Base-by-base conservation (phyloP, 1,284 basidiomycete genomes). In the Ganoderma meredithae region DNA sequence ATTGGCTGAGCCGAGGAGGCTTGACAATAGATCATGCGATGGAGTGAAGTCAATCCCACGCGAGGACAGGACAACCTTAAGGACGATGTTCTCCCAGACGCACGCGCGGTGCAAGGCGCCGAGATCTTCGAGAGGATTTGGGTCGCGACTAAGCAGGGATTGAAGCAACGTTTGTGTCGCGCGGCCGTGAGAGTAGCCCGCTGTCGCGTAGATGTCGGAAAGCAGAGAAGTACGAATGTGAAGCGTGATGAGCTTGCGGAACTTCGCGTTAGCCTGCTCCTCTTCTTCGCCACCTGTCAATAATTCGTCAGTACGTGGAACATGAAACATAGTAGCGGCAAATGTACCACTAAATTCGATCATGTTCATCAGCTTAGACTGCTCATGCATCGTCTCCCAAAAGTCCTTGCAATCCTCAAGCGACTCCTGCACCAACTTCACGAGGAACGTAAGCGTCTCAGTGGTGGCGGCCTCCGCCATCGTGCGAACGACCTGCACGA, bases 161-260 rank as follows among this genome's bases (percentile, higher is more conserved):
- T 94, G 90, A 41, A 99, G 84, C 40, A 98, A 83, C 7, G 89
- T 85, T 3, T 92, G 88, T 0, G 93, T 90, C 40, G 91, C 86
- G 71, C 96, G 90, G 59, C 91, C 88, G 74, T 96, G 94, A n/a
- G 90, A 85, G 79, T 93, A 96, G 5, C 92, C 90, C 53, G 94
- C 89, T n/a, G 93, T 95, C 3, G 91, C 87, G 79, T 97, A 95
- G 15, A 96, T 90, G 74, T 98, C 97, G 12, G 93, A 93, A 62
- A 99, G 87, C 25, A 99, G 81, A 22, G 95, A 93, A 43, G 94
- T 85, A 25, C 95, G 89, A 47, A 93, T 90, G 73, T 95, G 90
- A 27, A 98, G 82, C 9, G 89, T 87, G 49, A 95, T 87, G n/a
- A 97, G 84, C 71, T 83, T 85, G 56, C 95, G 88, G 83, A 97